Evolutionary conservation across 2,329 filamentous ascomycete species (phyloP).

Genomic region (Paracorniculantispora psalliotae): DNA sequence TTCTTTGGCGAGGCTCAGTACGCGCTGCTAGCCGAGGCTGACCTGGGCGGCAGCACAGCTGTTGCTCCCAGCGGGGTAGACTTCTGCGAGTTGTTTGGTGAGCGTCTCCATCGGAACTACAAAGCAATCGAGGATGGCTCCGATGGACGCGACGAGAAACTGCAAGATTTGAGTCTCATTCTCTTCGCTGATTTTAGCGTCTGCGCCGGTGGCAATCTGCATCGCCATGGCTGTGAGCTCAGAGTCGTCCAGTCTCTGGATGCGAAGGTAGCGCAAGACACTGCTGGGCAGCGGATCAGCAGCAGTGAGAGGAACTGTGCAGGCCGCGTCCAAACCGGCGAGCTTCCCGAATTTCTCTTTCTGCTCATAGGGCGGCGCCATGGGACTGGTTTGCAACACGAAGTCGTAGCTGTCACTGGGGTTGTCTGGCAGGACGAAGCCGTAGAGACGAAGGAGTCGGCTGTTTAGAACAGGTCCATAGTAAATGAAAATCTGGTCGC

Average conservation of each 20-base stretch:
- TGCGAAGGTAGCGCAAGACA: slow-evolving; percentile 32
- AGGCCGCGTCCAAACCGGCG: slow-evolving; percentile 28
- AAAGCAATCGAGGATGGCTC: slow-evolving; percentile 25
- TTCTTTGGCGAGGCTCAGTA: slow-evolving; percentile 29
- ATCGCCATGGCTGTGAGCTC: slow-evolving; percentile 23
- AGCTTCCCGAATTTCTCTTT: slow-evolving; percentile 30
- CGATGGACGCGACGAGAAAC: slow-evolving; percentile 29
- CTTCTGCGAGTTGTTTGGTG: slow-evolving; percentile 26
- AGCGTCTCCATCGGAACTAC: slow-evolving; percentile 27
- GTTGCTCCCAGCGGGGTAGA: slow-evolving; percentile 27
- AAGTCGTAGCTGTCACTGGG: slow-evolving; percentile 33
- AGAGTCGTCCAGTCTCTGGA: slow-evolving; percentile 28
- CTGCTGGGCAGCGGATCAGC: slow-evolving; percentile 28
- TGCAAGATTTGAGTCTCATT: slow-evolving; percentile 29
- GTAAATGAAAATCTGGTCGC: slow-evolving; percentile 32
- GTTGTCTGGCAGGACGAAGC: slow-evolving; percentile 31
- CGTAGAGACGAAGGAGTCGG: slow-evolving; percentile 33
- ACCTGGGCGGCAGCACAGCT: slow-evolving; percentile 31
- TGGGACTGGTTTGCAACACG: slow-evolving; percentile 29
- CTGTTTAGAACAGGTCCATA: slow-evolving; percentile 30
- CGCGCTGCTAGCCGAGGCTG: slow-evolving; percentile 24
- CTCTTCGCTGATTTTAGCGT: slow-evolving; percentile 25
- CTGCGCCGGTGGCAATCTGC: slow-evolving; percentile 20
- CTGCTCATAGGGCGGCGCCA: slow-evolving; percentile 28
- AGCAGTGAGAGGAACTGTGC: slow-evolving; percentile 29